Evolutionary conservation across 306 rosid species (phyloP), one percentile per base, ranked within the genome.

Genomic region (Cercis canadensis): DNA sequence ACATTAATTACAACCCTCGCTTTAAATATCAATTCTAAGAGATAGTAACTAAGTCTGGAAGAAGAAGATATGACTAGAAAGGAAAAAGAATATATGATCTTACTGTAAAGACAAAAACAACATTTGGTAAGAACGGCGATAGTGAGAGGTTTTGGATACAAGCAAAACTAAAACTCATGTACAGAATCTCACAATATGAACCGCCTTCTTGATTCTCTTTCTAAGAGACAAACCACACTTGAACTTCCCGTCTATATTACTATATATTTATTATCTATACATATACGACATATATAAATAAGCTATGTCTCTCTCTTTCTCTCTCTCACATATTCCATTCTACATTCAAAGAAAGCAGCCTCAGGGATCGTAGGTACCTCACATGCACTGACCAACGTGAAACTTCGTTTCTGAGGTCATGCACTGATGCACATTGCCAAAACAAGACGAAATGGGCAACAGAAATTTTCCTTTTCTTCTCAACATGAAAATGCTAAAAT

Each of bases 201-300:
- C 44, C 62, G 63, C 12, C 45, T 57, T n/a, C 14, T 15, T 57
- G 63, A 57, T 57, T 43, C 63, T 34, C 36, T 40, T 57, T n/a
- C 14, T 4, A 33, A 3, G 14, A 57, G 63, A 57, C 63, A 57
- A 57, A 34, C 18, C 13, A 11, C 13, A 11, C 6, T n/a, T n/a
- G n/a, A 47, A 47, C 6, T n/a, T 14, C 4, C 29, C 29, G n/a
- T n/a, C n/a, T 14, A 14, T 1, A 47, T 47, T 15, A 47, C 0
- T 47, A 2, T 11, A 0, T 44, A 4, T 3, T 4, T 47, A 4
- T 5, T 47, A 12, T 47, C 6, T 36, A 47, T n/a, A 0, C 15
- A 0, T 14, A 14, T 5, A 47, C 3, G n/a, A 14, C 19, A 14
- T 15, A 8, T 1, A 3, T 24, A 24, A 1, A 24, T 24, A 24